phyloP scores from a whole-genome alignment of 768 basidiomycete genomes.

The Lactifluus echinatus region DNA sequence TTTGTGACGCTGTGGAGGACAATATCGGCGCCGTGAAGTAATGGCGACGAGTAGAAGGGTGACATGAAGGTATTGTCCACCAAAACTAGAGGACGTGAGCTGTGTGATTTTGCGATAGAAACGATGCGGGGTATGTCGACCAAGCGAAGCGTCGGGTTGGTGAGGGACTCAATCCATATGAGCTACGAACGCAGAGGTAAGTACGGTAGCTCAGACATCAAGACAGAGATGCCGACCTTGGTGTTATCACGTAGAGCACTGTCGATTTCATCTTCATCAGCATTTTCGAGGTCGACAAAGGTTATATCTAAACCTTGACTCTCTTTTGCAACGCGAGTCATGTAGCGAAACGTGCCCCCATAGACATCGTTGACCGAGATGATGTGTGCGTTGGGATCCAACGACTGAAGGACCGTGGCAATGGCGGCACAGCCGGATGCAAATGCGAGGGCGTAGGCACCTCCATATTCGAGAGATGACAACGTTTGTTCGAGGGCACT shows the following conservation, averaged over 20 bases:
- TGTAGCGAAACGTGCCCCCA: constrained; percentile 85
- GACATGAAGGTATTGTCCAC: constrained; percentile 96
- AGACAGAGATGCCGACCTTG: constrained; percentile 42
- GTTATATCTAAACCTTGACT: constrained; percentile 63
- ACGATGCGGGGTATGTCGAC: constrained; percentile 72
- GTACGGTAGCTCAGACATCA: not conserved
- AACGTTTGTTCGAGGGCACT: constrained; percentile 69
- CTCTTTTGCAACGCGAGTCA: constrained; percentile 55
- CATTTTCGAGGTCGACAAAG: constrained; percentile 73
- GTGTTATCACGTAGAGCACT: constrained; percentile 67
- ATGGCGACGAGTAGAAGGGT: constrained; percentile 83
- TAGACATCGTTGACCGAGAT: constrained; percentile 90
- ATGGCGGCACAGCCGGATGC: constrained; percentile 82
- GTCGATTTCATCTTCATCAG: constrained; percentile 55
- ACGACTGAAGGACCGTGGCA: constrained; percentile 68
- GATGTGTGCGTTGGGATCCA: constrained; percentile 70
- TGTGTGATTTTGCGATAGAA: constrained; percentile 52
- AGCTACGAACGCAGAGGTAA: constrained; percentile 39
- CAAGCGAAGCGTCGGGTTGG: constrained; percentile 87
- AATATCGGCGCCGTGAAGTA: constrained; percentile 77
- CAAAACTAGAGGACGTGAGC: constrained; percentile 64
- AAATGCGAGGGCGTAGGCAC: constrained; percentile 68
- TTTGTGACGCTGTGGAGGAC: constrained; percentile 82
- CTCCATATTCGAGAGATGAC: constrained; percentile 71
- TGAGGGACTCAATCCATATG: constrained; percentile 92